phyloP scores from a whole-genome alignment of 1,139 yeast genomes.

The Debaryomyces robertsiae region DNA sequence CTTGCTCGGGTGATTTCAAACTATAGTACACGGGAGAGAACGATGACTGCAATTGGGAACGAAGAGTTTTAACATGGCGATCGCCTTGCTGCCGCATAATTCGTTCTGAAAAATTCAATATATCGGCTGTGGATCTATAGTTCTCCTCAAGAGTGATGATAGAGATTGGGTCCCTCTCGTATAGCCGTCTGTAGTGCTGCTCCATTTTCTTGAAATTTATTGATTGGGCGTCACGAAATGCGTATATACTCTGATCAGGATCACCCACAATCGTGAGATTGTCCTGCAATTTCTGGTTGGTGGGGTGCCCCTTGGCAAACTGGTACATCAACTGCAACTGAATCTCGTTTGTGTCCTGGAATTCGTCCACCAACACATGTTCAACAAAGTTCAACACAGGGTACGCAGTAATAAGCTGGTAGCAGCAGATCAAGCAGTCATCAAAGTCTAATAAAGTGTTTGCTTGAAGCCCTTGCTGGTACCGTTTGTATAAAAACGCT shows the following conservation, averaged over 20 bases:
- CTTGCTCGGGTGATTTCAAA: slow-evolving; percentile 46
- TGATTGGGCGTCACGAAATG: slow-evolving; percentile 79
- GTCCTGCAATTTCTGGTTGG: slow-evolving; percentile 23
- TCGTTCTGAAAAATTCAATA: slow-evolving; percentile 64
- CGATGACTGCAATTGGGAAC: slow-evolving; percentile 44
- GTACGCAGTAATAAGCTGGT: slow-evolving; percentile 45
- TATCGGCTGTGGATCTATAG: slow-evolving; percentile 75
- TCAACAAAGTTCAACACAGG: slow-evolving; percentile 53
- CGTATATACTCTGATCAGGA: slow-evolving; percentile 94
- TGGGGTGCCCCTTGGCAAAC: slow-evolving; percentile 49
- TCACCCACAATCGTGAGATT: slow-evolving; percentile 91
- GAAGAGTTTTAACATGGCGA: slow-evolving; percentile 46
- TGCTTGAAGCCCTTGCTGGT: slow-evolving; percentile 50
- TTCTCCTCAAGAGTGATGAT: slow-evolving; percentile 61
- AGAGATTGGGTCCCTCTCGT: slow-evolving; percentile 17
- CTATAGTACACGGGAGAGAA: slow-evolving; percentile 52
- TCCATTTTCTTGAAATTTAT: slow-evolving; percentile 66
- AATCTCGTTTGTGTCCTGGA: slow-evolving; percentile 84
- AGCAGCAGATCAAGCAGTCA: slow-evolving; percentile 67
- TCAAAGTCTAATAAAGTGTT: slow-evolving; percentile 72
- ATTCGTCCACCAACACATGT: slow-evolving; percentile 89
- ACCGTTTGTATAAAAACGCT: slow-evolving; percentile 45
- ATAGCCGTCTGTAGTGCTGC: slow-evolving; percentile 38
- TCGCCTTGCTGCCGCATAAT: slow-evolving; percentile 64
- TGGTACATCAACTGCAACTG: slow-evolving; percentile 70